Percentiles rank a stretch among this genome's conserved stretches.
Evolutionary conservation across 2,329 filamentous ascomycete genomes (phyloP).

Genomic region (Plectosphaerella cucumerina): DNA sequence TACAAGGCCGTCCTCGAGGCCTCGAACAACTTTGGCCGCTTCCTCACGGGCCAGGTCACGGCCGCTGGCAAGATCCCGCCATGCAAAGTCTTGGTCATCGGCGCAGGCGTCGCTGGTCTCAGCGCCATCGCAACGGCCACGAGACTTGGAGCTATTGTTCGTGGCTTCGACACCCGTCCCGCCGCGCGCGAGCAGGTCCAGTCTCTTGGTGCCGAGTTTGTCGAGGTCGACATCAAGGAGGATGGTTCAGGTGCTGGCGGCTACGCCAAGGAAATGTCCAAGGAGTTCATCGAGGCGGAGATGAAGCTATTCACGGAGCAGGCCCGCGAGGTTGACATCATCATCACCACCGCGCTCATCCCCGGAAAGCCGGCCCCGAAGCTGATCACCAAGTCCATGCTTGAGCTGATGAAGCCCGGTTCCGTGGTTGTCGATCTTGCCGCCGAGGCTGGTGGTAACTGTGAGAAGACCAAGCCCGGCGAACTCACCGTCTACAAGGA

Average conservation of each 20-base stretch:
- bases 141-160: slow-evolving; percentile 82
- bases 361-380: slow-evolving; percentile 80
- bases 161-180: slow-evolving; percentile 87
- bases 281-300: slow-evolving; percentile 87
- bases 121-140: slow-evolving; percentile 85
- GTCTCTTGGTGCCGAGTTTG: slow-evolving; percentile 83
- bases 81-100: slow-evolving; percentile 86
- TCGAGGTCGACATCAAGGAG: slow-evolving; percentile 81
- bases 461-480: slow-evolving; percentile 73
- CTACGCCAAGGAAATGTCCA: slow-evolving; percentile 92
- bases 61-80: slow-evolving; percentile 88
- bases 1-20: slow-evolving; percentile 91
- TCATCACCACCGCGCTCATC: slow-evolving; percentile 89
- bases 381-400: slow-evolving; percentile 75
- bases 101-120: slow-evolving; percentile 82
- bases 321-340: slow-evolving; percentile 82
- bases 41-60: slow-evolving; percentile 84
- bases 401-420: slow-evolving; percentile 83
- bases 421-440: slow-evolving; percentile 86
- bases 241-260: slow-evolving; percentile 81
- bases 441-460: slow-evolving; percentile 84
- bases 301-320: slow-evolving; percentile 92
- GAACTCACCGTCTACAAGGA: slow-evolving; percentile 68
- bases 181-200: slow-evolving; percentile 86
- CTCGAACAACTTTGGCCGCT: slow-evolving; percentile 83